A percentile compares a stretch with the other conserved stretches of the same genome.
These are phyloP conservation scores for Lojkania enalia DNA, from an alignment of 2,329 filamentous ascomycete genomes.

Conservation along the genomic window DNA sequence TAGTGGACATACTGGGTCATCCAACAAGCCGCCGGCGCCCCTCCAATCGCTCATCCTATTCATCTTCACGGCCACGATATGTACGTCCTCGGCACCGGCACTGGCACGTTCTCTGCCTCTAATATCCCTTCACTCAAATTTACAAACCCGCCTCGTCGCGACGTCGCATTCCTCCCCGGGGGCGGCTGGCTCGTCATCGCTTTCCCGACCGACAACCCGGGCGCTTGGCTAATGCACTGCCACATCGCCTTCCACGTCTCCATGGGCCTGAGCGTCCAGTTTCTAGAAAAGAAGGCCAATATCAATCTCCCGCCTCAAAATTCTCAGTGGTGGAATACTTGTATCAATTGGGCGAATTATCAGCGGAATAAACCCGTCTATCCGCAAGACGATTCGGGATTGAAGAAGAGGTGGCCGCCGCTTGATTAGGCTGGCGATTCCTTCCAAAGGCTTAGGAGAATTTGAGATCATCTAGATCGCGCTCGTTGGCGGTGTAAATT, in stretches of 20 bases:
- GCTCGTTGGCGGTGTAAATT: no score
- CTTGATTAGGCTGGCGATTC: no score
- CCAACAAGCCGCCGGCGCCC: conserved; percentile 43
- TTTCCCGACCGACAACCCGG: conserved; percentile 55
- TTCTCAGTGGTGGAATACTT: conserved; percentile 33
- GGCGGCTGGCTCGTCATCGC: conserved; percentile 52
- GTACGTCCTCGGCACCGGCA: conserved; percentile 52
- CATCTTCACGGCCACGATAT: conserved; percentile 54
- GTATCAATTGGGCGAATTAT: conserved; percentile 37
- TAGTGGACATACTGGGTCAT: conserved; percentile 54
- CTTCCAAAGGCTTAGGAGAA: no score
- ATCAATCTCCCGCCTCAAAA: conserved; percentile 24
- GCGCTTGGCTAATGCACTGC: conserved; percentile 40
- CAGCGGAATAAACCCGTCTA: conserved; percentile 32
- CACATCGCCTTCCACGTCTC: conserved; percentile 26
- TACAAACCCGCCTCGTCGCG: conserved; percentile 35
- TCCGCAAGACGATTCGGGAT: conserved; percentile 46
- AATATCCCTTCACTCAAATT: conserved; percentile 32
- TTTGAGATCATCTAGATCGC: no score
- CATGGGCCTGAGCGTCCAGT: conserved; percentile 24
- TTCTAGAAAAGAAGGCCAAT: conserved; percentile 23
- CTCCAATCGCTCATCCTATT: conserved; percentile 40
- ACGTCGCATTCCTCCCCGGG: conserved; percentile 32
- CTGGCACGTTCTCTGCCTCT: conserved; percentile 30
- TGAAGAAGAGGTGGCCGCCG: conserved; percentile 39